These are phyloP conservation scores for Vitis hybrid DNA, from an alignment of 177 flowering plant species.

Conservation along the genomic window DNA sequence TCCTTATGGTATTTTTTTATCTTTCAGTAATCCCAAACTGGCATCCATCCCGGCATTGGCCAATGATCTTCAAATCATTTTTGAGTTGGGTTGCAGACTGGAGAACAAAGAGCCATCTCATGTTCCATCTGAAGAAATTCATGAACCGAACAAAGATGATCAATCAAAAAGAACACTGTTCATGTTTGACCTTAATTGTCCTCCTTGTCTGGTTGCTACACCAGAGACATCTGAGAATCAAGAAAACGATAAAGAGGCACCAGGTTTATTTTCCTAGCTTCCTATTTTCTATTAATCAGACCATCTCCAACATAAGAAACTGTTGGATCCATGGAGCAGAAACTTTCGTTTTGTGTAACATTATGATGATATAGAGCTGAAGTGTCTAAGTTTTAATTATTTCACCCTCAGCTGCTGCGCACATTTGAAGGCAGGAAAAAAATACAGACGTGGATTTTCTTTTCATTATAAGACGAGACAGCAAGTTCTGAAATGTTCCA, in stretches of 20 bases:
- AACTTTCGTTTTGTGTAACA: background rate
- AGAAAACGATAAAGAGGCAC: constrained; percentile 14
- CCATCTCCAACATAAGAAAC: background rate
- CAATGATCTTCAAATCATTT: constrained; percentile 29
- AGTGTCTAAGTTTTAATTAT: background rate
- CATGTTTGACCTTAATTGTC: constrained; percentile 33
- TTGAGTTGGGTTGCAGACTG: constrained; percentile 13
- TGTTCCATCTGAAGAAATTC: constrained; percentile 6
- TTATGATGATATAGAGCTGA: background rate
- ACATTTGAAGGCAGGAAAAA: too few relatives aligned
- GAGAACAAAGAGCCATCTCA: constrained; percentile 14
- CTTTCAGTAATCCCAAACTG: constrained; percentile 37
- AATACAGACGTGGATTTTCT: too few relatives aligned
- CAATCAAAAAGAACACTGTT: constrained; percentile 14
- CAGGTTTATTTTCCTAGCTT: constrained; percentile 31
- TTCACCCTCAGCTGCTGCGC: too few relatives aligned
- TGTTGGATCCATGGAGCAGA: background rate
- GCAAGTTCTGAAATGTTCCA: too few relatives aligned
- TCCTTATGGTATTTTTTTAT: background rate
- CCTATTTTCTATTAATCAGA: background rate
- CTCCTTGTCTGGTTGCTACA: constrained; percentile 25
- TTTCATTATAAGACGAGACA: too few relatives aligned
- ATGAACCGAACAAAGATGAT: constrained; percentile 8
- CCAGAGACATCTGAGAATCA: constrained; percentile 16
- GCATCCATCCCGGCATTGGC: constrained; percentile 29